Percentiles rank a stretch among this genome's conserved stretches.
Conservation (phyloP, 2,329 filamentous ascomycete genomes). For the Monosporascus ibericus region DNA sequence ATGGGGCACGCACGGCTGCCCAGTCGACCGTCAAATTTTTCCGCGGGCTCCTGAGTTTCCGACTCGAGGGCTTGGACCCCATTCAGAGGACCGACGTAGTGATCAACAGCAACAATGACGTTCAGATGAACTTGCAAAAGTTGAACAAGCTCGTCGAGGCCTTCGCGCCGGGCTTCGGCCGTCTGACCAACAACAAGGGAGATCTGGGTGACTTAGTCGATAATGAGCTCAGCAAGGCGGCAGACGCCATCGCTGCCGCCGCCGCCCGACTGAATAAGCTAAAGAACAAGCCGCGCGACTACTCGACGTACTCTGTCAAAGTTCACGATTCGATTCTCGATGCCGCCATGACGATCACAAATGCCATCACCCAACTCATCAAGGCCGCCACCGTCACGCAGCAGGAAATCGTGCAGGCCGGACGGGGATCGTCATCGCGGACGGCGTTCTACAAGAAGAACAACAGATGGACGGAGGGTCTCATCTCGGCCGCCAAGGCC, state of each 20-base stretch:
- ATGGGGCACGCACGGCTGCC: slow-evolving; percentile 76
- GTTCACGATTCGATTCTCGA: slow-evolving; percentile 95
- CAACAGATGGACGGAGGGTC: slow-evolving; percentile 96
- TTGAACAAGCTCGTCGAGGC: slow-evolving; percentile 89
- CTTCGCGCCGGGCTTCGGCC: slow-evolving; percentile 82
- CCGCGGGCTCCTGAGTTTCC: slow-evolving; percentile 87
- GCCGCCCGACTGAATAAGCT: slow-evolving; percentile 84
- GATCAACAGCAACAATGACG: slow-evolving; percentile 94
- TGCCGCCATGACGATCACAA: slow-evolving; percentile 87
- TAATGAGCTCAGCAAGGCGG: slow-evolving; percentile 83
- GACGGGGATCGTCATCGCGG: slow-evolving; percentile 76
- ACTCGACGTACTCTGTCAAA: slow-evolving; percentile 91
- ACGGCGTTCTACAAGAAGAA: slow-evolving; percentile 99
- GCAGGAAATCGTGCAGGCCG: slow-evolving; percentile 92
- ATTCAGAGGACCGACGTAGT: slow-evolving; percentile 95
- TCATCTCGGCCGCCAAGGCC: slow-evolving; percentile 95
- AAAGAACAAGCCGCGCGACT: slow-evolving; percentile 94
- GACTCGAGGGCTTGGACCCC: slow-evolving; percentile 82
- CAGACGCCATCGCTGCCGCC: slow-evolving; percentile 90
- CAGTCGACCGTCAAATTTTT: slow-evolving; percentile 90
- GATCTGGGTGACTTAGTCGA: slow-evolving; percentile 93
- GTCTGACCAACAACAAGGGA: slow-evolving; percentile 70
- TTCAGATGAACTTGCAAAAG: slow-evolving; percentile 88
- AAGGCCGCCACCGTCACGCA: slow-evolving; percentile 90
- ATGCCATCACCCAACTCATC: slow-evolving; percentile 88